Evolutionary conservation across 192 early-diverging fungal species (phyloP).

Genomic region (Jimgerdemannia flammicorona): DNA sequence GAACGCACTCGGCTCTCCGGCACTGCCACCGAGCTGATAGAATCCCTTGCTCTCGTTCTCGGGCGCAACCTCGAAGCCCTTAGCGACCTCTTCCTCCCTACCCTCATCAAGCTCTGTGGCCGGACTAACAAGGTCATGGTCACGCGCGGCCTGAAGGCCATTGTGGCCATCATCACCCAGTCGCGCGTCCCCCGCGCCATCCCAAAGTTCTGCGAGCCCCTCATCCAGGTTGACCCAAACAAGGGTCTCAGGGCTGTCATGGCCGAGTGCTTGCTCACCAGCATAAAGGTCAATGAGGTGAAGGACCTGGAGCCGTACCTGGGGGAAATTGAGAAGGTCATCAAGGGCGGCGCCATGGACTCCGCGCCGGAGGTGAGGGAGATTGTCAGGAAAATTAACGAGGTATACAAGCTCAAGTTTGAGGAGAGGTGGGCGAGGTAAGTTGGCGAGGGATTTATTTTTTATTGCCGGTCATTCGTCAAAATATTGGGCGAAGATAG

Average conservation of each 20-base stretch:
- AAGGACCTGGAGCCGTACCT: slow-evolving; percentile 25
- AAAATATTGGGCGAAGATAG: too few species aligned
- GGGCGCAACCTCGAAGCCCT: slow-evolving; percentile 58
- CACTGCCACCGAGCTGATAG: slow-evolving; percentile 60
- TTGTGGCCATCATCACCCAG: slow-evolving; percentile 60
- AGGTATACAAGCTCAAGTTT: slow-evolving; percentile 43
- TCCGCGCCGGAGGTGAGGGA: slow-evolving; percentile 45
- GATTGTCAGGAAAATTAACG: slow-evolving; percentile 39
- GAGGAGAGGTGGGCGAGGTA: slow-evolving; percentile 34
- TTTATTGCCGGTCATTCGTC: too few species aligned
- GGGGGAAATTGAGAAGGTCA: slow-evolving; percentile 38
- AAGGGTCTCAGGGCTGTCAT: slow-evolving; percentile 59
- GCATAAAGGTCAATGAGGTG: slow-evolving; percentile 40
- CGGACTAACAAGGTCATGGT: slow-evolving; percentile 78
- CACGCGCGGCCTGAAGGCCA: slow-evolving; percentile 52
- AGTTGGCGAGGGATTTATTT: neutral
- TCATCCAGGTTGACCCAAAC: slow-evolving; percentile 47
- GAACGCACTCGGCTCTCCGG: slow-evolving; percentile 76
- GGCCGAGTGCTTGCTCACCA: slow-evolving; percentile 52
- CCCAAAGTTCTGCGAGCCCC: slow-evolving; percentile 49
- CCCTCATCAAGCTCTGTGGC: slow-evolving; percentile 59
- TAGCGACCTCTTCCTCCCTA: slow-evolving; percentile 55
- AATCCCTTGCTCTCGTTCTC: slow-evolving; percentile 56
- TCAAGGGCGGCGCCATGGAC: slow-evolving; percentile 45
- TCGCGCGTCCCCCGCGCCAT: slow-evolving; percentile 48